phyloP scores from a whole-genome alignment of 1,139 yeast species.

The Yamadazyma mexicana region DNA sequence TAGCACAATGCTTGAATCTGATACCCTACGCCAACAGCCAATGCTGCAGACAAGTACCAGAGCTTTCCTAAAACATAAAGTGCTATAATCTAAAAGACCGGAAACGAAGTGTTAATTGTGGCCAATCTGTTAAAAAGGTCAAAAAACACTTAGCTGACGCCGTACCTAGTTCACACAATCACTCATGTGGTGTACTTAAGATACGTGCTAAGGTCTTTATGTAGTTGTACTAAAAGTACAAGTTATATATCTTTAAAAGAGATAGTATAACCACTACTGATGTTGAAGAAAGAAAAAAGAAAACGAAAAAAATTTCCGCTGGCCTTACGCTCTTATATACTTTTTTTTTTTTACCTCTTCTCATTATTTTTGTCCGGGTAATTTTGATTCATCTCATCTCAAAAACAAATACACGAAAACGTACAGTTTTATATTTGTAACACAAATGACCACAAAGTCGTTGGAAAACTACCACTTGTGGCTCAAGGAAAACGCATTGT shows the following conservation, averaged over 20 bases:
- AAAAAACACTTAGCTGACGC: conserved; percentile 54
- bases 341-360: not conserved
- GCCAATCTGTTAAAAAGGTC: conserved; percentile 63
- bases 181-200: conserved; percentile 35
- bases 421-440: not conserved
- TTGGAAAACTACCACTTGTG: conserved; percentile 27
- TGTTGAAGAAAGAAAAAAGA: conserved; percentile 27
- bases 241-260: conserved; percentile 50
- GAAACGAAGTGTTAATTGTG: conserved; percentile 73
- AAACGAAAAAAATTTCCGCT: conserved; percentile 9
- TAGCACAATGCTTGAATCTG: conserved; percentile 51
- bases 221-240: conserved; percentile 35
- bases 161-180: conserved; percentile 33
- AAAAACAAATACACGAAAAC: not conserved
- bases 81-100: conserved; percentile 65
- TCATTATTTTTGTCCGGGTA: not conserved
- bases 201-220: conserved; percentile 54
- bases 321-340: conserved; percentile 3
- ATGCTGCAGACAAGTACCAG: conserved; percentile 9
- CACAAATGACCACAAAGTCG: conserved; percentile 6
- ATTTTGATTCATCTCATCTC: conserved; percentile 2
- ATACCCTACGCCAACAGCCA: conserved; percentile 10
- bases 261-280: conserved; percentile 77
- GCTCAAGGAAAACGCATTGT: conserved; percentile 50
- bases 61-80: conserved; percentile 19